phyloP scores from a whole-genome alignment of 345 rosid genomes.

The Salix brachista region DNA sequence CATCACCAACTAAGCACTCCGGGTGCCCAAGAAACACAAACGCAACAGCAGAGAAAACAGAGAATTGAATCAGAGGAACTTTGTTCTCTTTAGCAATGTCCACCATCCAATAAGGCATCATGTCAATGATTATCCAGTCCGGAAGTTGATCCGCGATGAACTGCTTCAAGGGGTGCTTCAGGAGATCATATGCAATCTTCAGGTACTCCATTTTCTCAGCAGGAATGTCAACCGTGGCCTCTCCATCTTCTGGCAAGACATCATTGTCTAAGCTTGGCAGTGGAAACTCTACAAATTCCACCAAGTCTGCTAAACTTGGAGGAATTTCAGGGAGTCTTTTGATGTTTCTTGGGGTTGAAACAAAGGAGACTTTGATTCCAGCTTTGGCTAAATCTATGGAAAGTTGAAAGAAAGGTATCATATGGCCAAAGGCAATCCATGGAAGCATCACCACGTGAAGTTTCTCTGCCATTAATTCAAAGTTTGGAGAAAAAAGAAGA shows the following conservation, averaged over 20 bases:
- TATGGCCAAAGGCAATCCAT: constrained; percentile 27
- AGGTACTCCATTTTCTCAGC: constrained; percentile 14
- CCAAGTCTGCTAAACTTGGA: not conserved
- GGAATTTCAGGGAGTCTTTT: constrained; percentile 26
- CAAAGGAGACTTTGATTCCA: constrained; percentile 17
- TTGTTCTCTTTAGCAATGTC: constrained; percentile 17
- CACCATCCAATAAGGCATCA: constrained; percentile 14
- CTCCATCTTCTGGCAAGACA: constrained; percentile 16
- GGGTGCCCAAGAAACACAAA: constrained; percentile 6
- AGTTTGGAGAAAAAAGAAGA: not conserved
- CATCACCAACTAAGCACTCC: not conserved
- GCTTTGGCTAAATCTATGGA: constrained; percentile 18
- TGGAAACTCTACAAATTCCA: constrained; percentile 14
- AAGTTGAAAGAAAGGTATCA: constrained; percentile 21
- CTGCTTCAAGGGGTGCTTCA: constrained; percentile 19
- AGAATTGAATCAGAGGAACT: constrained; percentile 18
- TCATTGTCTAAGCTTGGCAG: constrained; percentile 11
- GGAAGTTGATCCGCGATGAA: constrained; percentile 10
- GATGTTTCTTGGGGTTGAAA: constrained; percentile 21
- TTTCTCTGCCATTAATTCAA: constrained; percentile 6
- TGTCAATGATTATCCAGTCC: constrained; percentile 29
- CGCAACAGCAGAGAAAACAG: constrained; percentile 4
- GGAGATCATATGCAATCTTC: constrained; percentile 30
- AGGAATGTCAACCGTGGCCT: constrained; percentile 39
- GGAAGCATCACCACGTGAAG: constrained; percentile 25